Conservation (phyloP, 192 early-diverging fungal species). For the Powellomyces hirtus region DNA sequence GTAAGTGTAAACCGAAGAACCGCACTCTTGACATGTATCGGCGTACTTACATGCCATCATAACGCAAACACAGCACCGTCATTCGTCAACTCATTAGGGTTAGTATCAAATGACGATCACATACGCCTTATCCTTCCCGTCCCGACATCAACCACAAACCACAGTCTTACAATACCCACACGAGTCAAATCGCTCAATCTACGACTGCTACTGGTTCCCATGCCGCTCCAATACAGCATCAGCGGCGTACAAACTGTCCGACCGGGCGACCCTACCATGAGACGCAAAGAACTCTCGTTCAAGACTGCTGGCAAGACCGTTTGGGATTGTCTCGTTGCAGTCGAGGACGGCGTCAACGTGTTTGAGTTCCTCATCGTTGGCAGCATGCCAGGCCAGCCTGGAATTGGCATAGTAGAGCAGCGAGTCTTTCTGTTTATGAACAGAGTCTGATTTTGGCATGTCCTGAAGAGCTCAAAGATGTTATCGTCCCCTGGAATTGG, state of each 20-base stretch:
- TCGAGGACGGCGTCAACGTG: constrained; percentile 39
- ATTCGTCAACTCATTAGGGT: constrained; percentile 24
- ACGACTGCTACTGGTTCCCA: constrained; percentile 33
- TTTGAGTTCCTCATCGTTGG: constrained; percentile 34
- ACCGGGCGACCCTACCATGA: neutral
- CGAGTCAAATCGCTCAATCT: constrained; percentile 29
- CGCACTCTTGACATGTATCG: too few relatives aligned
- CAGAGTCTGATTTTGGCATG: constrained; percentile 12
- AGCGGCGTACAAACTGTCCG: constrained; percentile 21
- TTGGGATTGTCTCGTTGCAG: constrained; percentile 28
- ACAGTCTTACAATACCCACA: constrained; percentile 22
- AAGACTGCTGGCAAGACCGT: constrained; percentile 30
- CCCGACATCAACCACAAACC: constrained; percentile 8
- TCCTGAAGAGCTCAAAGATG: too few relatives aligned
- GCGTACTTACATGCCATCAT: too few relatives aligned
- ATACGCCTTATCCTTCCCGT: constrained; percentile 30
- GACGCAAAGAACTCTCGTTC: constrained; percentile 8
- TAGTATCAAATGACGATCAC: constrained; percentile 33
- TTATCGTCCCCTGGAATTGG: too few relatives aligned
- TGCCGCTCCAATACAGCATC: constrained; percentile 25
- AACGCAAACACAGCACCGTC: constrained; percentile 6
- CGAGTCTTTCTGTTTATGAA: constrained; percentile 16
- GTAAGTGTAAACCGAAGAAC: too few relatives aligned
- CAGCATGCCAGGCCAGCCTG: neutral
- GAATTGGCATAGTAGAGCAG: neutral